These are phyloP conservation scores for Suillus discolor DNA, from an alignment of 768 basidiomycete genomes.

Conservation along the genomic window DNA sequence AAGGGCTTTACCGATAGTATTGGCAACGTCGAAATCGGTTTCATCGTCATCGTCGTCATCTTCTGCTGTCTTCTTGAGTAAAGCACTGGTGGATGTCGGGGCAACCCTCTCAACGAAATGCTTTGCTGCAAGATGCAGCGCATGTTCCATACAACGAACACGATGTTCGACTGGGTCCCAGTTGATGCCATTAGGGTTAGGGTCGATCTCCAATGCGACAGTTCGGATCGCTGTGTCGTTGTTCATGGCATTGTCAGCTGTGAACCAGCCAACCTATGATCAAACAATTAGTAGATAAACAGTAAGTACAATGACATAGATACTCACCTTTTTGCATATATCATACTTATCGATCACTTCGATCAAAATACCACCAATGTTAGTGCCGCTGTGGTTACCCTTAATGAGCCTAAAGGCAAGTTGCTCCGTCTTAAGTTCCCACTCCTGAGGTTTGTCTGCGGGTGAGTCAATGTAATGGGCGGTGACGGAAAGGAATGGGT, in stretches of 20 bases:
- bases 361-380: constrained; percentile 19
- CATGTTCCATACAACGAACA: constrained; percentile 37
- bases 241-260: constrained; percentile 30
- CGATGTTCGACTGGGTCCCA: constrained; percentile 21
- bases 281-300: constrained; percentile 15
- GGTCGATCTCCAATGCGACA: constrained; percentile 18
- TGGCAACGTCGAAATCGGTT: constrained; percentile 12
- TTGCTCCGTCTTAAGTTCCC: constrained; percentile 12
- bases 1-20: constrained; percentile 11
- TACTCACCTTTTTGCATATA: constrained; percentile 22
- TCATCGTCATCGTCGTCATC: not conserved
- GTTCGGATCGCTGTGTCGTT: constrained; percentile 29
- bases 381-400: constrained; percentile 19
- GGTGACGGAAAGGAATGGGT: constrained; percentile 19
- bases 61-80: constrained; percentile 8
- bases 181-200: constrained; percentile 9
- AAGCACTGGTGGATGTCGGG: constrained; percentile 12
- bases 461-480: constrained; percentile 15
- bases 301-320: not conserved
- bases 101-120: constrained; percentile 30
- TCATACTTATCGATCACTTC: constrained; percentile 21
- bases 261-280: constrained; percentile 31
- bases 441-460: constrained; percentile 6
- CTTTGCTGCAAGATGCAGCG: constrained; percentile 29
- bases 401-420: constrained; percentile 16